Evolutionary conservation across 495 filamentous ascomycete genomes (phyloP), one percentile per base, ranked within the genome.

Genomic region (Trichoderma orchidacearum): DNA sequence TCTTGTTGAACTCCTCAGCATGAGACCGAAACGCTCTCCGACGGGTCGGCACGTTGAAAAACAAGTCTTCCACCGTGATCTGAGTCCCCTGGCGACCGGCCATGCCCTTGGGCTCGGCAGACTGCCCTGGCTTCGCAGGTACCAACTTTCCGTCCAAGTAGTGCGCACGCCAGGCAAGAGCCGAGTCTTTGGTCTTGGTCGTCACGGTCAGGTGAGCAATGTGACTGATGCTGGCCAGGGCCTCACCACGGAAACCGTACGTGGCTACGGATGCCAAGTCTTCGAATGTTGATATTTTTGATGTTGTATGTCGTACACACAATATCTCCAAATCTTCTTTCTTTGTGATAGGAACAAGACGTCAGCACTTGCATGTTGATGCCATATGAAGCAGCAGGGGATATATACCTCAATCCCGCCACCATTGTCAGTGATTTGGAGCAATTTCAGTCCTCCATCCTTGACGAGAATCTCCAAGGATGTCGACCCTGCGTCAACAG

Each of bases 341-440:
- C 88, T 93, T 59, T 51, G 29, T 63, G 53, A 41, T 48, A 70
- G 31, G 67, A 64, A 30, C 51, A 30, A 18, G 15, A 17, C 12
- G 27, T 15, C 6, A 45, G 51, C 25, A 30, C 45, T 34, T 25
- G 52, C n/a, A n/a, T 31, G 55, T 48, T 12, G 11, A 45, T 11
- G 21, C 21, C 5, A 31, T 53, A 3, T 34, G 11, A 9, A 2
- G 25, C 4, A 17, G 13, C 6, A 18, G 34, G 18, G 17, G 51
- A n/a, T 48, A 64, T 81, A 67, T 66, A 95, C 91, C 71, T 95
- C 83, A 64, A 99, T 99, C 15, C 94, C 94, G 68, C 91, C 88
- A 25, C 94, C 94, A 67, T 99, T 99, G 63, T 99, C 94, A 2
- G 92, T 96, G 57, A 99, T 96, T 64, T 99, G 94, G 12, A 99